A percentile compares a stretch with the other conserved stretches of the same genome.
These are phyloP conservation scores for Triglochin maritima DNA, from an alignment of 106 monocot genomes.

Conservation along the genomic window DNA sequence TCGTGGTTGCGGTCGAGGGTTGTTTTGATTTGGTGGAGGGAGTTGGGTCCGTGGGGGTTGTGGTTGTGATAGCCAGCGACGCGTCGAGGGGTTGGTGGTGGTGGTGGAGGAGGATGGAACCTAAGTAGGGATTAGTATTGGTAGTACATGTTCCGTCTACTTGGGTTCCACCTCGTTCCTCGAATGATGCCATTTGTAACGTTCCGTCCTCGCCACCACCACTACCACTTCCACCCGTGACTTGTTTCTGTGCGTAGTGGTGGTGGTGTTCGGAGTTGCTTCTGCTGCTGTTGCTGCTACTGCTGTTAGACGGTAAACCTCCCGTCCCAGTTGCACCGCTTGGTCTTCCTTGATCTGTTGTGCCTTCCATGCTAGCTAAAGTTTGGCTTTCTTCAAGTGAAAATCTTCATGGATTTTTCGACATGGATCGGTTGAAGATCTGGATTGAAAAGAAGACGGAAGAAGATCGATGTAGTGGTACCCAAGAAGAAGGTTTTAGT, in stretches of 20 bases:
- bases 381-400: not conserved
- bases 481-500: not conserved
- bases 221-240: not conserved
- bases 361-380: slow-evolving; percentile 7
- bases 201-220: not conserved
- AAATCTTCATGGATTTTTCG: not conserved
- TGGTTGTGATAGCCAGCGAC: slow-evolving; percentile 29
- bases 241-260: slow-evolving; percentile 18
- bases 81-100: slow-evolving; percentile 14
- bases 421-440: not conserved
- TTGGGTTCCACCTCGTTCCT: not conserved
- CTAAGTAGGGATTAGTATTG: slow-evolving; percentile 12
- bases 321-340: slow-evolving; percentile 15
- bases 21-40: slow-evolving; percentile 16
- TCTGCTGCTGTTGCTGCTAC: slow-evolving; percentile 36
- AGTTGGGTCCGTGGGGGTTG: not conserved
- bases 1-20: slow-evolving; percentile 5
- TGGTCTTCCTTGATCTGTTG: slow-evolving; percentile 7
- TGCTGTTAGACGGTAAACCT: slow-evolving; percentile 18
- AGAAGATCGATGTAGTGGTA: not conserved
- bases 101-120: slow-evolving; percentile 21
- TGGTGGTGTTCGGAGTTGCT: slow-evolving; percentile 37
- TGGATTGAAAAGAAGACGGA: not conserved
- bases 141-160: not conserved
- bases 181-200: slow-evolving; percentile 9